These are phyloP conservation scores for Symmetrospora coprosmae DNA, from an alignment of 768 basidiomycete species.

Conservation along the genomic window DNA sequence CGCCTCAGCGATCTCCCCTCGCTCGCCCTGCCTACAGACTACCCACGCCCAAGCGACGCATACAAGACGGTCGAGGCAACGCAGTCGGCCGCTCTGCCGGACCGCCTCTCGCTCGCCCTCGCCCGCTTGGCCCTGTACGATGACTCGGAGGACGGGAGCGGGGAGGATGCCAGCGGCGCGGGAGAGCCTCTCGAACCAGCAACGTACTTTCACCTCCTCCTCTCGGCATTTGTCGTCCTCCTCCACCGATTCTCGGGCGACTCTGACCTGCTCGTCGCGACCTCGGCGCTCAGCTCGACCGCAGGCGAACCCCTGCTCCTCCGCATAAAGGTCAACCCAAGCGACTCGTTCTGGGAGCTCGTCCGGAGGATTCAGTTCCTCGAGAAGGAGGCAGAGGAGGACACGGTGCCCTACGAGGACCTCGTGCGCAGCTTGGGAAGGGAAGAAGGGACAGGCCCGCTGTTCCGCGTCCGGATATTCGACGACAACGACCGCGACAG, in stretches of 20 bases:
- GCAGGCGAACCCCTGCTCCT: slow-evolving; percentile 68
- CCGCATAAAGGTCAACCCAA: slow-evolving; percentile 64
- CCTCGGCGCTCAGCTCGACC: slow-evolving; percentile 51
- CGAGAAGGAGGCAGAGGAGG: slow-evolving; percentile 65
- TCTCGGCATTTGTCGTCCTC: slow-evolving; percentile 80
- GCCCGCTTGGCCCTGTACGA: slow-evolving; percentile 39
- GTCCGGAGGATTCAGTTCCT: slow-evolving; percentile 70
- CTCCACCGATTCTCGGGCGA: slow-evolving; percentile 92
- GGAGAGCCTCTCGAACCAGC: slow-evolving; percentile 38
- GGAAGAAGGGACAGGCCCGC: slow-evolving; percentile 43
- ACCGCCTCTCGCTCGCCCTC: slow-evolving; percentile 57
- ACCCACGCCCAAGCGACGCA: slow-evolving; percentile 57
- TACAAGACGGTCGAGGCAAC: slow-evolving; percentile 73
- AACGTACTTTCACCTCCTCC: slow-evolving; percentile 76
- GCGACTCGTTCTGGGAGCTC: slow-evolving; percentile 77
- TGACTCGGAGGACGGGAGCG: slow-evolving; percentile 44
- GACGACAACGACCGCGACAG: slow-evolving; percentile 61
- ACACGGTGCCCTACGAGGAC: slow-evolving; percentile 65
- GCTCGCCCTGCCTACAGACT: slow-evolving; percentile 87
- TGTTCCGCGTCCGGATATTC: slow-evolving; percentile 93
- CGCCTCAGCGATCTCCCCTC: slow-evolving; percentile 68
- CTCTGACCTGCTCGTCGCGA: slow-evolving; percentile 79
- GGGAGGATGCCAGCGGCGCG: slow-evolving; percentile 44
- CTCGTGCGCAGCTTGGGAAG: slow-evolving; percentile 46
- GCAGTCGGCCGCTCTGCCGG: slow-evolving; percentile 55